Conservation (phyloP, 148 eudicot species). For the Drosera capensis region DNA sequence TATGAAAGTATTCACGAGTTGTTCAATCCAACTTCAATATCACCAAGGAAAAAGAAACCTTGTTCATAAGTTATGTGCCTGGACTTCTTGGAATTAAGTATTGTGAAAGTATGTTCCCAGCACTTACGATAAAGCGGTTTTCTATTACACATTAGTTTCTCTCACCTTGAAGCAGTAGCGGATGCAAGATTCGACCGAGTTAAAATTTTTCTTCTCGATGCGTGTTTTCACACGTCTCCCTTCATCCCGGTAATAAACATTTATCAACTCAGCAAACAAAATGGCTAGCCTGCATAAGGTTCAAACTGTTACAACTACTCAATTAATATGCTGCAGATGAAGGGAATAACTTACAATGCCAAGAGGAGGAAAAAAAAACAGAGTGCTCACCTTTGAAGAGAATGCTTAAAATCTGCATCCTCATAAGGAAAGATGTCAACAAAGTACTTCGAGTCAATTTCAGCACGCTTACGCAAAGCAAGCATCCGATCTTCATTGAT, state of each 20-base stretch:
- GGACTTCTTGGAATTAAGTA: neutral
- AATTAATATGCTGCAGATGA: constrained; percentile 1
- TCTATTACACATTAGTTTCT: neutral
- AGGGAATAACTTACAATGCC: neutral
- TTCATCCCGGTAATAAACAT: constrained; percentile 71
- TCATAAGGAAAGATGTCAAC: constrained; percentile 39
- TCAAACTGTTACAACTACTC: constrained; percentile 1
- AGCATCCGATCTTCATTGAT: constrained; percentile 73
- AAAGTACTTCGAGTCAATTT: constrained; percentile 64
- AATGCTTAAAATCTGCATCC: constrained; percentile 44
- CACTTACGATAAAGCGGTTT: neutral
- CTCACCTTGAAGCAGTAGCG: constrained; percentile 87
- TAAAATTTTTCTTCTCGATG: constrained; percentile 63
- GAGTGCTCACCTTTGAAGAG: constrained; percentile 51
- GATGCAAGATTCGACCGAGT: constrained; percentile 53
- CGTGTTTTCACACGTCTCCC: constrained; percentile 71
- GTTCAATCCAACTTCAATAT: no score
- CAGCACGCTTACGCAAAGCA: constrained; percentile 90
- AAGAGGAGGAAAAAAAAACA: constrained; percentile 2
- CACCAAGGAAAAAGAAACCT: no score
- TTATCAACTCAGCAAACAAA: constrained; percentile 55
- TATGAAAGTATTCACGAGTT: no score
- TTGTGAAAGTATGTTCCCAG: neutral
- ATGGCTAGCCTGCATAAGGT: constrained; percentile 47
- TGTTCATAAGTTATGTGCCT: no score